Conservation (phyloP, 176 grass and related monocot genomes). For the Oryza punctata region DNA sequence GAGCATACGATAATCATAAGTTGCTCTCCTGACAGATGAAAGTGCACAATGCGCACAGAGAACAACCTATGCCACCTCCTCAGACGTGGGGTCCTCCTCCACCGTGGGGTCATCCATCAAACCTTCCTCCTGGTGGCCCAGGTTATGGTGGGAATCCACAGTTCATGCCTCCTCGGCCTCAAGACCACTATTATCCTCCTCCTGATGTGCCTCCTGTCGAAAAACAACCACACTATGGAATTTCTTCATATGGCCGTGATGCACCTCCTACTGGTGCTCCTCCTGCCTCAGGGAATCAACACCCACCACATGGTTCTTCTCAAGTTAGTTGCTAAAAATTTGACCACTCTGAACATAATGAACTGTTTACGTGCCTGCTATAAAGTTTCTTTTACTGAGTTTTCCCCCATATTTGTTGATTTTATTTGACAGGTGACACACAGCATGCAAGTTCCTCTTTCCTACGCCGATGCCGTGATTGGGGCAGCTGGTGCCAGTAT, state of each 20-base stretch:
- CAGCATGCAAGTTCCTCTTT: constrained; percentile 94
- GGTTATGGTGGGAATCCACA: constrained; percentile 77
- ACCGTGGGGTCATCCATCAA: constrained; percentile 74
- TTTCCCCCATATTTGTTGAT: neutral
- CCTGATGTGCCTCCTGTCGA: constrained; percentile 65
- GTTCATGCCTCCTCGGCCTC: constrained; percentile 75
- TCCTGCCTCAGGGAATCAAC: constrained; percentile 62
- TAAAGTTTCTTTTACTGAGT: neutral
- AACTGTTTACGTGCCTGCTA: neutral
- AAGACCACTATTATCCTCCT: constrained; percentile 75
- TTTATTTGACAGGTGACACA: constrained; percentile 63
- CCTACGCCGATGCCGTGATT: constrained; percentile 96
- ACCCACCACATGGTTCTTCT: constrained; percentile 51
- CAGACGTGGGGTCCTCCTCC: constrained; percentile 78
- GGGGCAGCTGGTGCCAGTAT: constrained; percentile 87
- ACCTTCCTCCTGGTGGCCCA: constrained; percentile 56
- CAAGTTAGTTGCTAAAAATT: constrained; percentile 60
- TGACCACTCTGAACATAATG: constrained; percentile 10
- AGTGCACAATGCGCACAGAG: constrained; percentile 62
- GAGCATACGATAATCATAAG: constrained; percentile 2
- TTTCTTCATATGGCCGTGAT: constrained; percentile 81
- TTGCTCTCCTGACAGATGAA: constrained; percentile 54
- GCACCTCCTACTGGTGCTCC: constrained; percentile 34
- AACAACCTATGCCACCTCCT: constrained; percentile 75
- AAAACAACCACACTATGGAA: constrained; percentile 77